phyloP scores from a whole-genome alignment of 2,329 filamentous ascomycete species.

The Stachybotrys chartarum region DNA sequence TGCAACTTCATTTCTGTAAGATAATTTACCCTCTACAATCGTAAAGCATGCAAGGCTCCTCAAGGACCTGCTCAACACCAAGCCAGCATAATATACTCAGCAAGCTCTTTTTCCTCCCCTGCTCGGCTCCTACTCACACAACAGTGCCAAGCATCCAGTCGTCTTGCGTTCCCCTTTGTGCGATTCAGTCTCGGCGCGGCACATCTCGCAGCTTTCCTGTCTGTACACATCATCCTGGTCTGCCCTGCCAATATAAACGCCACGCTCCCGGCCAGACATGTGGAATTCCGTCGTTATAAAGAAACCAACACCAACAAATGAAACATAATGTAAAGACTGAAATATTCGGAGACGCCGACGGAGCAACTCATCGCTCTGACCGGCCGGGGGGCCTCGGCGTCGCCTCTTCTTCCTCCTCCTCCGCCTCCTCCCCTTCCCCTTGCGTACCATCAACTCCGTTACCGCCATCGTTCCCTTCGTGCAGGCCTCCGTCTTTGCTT shows the following conservation, averaged over 20 bases:
- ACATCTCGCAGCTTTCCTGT: background rate
- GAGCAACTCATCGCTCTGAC: constrained; percentile 5
- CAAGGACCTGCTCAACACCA: too few relatives aligned
- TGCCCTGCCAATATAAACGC: background rate
- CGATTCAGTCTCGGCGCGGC: too few relatives aligned
- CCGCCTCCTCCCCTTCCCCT: background rate
- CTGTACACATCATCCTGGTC: background rate
- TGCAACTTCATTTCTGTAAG: too few relatives aligned
- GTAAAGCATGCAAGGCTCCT: too few relatives aligned
- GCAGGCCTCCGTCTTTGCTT: constrained; percentile 2
- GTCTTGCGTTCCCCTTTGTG: too few relatives aligned
- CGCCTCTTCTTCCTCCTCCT: constrained; percentile 29
- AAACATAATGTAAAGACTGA: constrained; percentile 6
- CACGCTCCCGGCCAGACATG: constrained; percentile 8
- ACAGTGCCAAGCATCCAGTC: too few relatives aligned
- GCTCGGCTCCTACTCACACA: too few relatives aligned
- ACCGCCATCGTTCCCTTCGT: constrained; percentile 1
- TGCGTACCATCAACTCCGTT: background rate
- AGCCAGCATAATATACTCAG: too few relatives aligned
- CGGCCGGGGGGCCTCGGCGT: constrained; percentile 30
- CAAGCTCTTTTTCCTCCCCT: too few relatives aligned
- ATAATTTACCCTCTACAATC: too few relatives aligned
- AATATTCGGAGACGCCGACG: background rate
- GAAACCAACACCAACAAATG: background rate
- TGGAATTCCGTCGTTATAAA: background rate